These are phyloP conservation scores for Clohesyomyces aquaticus DNA, from an alignment of 495 filamentous ascomycete species.

Conservation along the genomic window DNA sequence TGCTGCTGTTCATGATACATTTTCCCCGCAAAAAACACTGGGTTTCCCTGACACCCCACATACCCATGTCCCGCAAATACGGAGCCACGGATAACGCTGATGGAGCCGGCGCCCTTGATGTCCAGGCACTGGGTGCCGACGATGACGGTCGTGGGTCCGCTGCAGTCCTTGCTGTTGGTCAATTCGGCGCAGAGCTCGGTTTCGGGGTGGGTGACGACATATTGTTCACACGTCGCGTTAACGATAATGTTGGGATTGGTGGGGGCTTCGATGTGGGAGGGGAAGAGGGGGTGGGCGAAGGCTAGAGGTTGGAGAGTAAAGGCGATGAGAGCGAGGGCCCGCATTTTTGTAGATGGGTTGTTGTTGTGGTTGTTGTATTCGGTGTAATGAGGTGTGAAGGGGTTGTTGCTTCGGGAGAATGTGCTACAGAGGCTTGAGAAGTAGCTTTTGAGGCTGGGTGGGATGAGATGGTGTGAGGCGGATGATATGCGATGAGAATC, in stretches of 20 bases:
- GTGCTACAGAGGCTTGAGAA: no score
- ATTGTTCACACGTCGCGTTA: background rate
- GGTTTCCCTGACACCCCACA: background rate
- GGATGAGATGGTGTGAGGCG: no score
- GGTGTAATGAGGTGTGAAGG: no score
- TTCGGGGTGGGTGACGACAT: background rate
- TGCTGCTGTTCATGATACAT: background rate
- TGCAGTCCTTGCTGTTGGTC: slow-evolving; percentile 6
- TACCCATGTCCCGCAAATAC: background rate
- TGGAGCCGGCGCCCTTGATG: background rate
- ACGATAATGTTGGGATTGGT: background rate
- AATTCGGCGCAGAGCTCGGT: slow-evolving; percentile 3
- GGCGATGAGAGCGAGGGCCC: no score
- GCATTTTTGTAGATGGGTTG: no score
- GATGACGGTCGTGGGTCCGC: background rate
- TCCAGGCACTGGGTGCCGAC: background rate
- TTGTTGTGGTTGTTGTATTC: no score
- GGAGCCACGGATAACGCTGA: background rate
- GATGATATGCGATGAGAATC: no score
- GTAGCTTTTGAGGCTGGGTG: no score
- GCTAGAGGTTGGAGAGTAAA: no score
- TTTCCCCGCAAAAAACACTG: background rate
- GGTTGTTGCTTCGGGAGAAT: no score
- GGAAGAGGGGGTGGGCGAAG: no score
- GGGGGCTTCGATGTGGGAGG: background rate